These are phyloP conservation scores for Calonectria leucothoes DNA, from an alignment of 2,329 filamentous ascomycete species.

Conservation along the genomic window DNA sequence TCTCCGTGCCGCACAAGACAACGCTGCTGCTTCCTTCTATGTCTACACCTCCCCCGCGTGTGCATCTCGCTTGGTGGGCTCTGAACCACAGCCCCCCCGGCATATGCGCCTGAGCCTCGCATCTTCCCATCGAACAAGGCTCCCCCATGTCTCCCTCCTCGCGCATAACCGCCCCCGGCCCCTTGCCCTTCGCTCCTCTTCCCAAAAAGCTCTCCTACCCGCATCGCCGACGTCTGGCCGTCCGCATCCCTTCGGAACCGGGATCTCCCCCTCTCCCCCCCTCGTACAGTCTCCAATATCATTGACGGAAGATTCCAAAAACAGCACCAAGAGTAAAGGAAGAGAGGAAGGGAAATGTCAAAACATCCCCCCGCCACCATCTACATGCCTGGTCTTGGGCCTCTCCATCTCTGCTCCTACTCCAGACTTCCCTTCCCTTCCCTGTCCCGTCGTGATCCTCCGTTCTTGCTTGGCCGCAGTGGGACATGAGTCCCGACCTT, in stretches of 20 bases:
- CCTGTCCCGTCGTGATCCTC: not conserved
- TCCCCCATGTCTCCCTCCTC: not conserved
- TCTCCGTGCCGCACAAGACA: not conserved
- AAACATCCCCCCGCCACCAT: not conserved
- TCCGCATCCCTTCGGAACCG: not conserved
- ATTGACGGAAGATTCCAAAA: not conserved
- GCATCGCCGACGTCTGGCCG: slow-evolving; percentile 12
- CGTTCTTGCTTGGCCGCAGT: not conserved
- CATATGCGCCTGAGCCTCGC: slow-evolving; percentile 7
- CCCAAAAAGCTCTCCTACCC: not conserved
- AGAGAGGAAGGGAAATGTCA: not conserved
- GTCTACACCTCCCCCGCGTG: not conserved
- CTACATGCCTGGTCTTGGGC: too few relatives aligned
- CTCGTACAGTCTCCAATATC: not conserved
- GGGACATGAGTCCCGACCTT: not conserved
- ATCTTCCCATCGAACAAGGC: not conserved
- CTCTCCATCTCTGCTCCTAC: not conserved
- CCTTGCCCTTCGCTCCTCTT: not conserved
- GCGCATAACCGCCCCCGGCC: not conserved
- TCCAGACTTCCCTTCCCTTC: not conserved
- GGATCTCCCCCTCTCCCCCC: not conserved
- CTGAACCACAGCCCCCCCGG: not conserved
- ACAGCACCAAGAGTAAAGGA: not conserved
- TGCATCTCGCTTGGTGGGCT: not conserved
- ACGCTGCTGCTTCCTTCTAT: not conserved